These are phyloP conservation scores for Chlorella sp. DNA, from an alignment of 139 green algal genomes.

Conservation along the genomic window DNA sequence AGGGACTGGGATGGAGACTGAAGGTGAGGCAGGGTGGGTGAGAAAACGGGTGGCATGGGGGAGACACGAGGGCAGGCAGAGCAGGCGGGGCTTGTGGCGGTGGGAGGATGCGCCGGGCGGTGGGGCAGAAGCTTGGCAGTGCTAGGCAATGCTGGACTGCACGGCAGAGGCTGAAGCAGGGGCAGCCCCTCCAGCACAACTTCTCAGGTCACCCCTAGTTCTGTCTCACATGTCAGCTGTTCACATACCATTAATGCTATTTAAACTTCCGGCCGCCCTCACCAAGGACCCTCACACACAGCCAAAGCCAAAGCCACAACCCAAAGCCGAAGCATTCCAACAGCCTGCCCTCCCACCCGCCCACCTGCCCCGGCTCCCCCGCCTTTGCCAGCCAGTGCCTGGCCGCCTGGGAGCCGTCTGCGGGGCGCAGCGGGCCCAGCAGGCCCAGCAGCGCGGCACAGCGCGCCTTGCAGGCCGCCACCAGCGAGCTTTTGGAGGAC, in stretches of 20 bases:
- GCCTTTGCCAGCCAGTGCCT: slow-evolving; percentile 23
- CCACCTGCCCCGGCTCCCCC: neutral
- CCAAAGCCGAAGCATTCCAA: neutral
- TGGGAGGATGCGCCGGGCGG: too few species aligned
- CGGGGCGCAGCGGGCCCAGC: slow-evolving; percentile 33
- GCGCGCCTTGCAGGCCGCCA: slow-evolving; percentile 23
- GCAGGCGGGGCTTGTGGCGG: too few species aligned
- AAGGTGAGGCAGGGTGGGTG: neutral
- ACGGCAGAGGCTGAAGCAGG: neutral
- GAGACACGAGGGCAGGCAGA: too few species aligned
- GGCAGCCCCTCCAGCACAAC: neutral
- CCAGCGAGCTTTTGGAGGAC: slow-evolving; percentile 25
- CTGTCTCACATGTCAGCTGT: too few species aligned
- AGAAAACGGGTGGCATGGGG: neutral
- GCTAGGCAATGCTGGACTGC: neutral
- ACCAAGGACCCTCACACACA: too few species aligned
- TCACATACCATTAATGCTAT: too few species aligned
- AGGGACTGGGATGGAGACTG: too few species aligned
- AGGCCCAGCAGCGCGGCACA: slow-evolving; percentile 34
- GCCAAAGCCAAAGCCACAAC: too few species aligned
- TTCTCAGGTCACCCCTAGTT: neutral
- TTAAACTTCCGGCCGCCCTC: too few species aligned
- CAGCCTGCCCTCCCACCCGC: neutral
- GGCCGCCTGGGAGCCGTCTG: neutral
- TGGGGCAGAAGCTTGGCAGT: too few species aligned